These are phyloP conservation scores for Pistacia atlantica DNA, from an alignment of 345 rosid genomes.

Conservation along the genomic window DNA sequence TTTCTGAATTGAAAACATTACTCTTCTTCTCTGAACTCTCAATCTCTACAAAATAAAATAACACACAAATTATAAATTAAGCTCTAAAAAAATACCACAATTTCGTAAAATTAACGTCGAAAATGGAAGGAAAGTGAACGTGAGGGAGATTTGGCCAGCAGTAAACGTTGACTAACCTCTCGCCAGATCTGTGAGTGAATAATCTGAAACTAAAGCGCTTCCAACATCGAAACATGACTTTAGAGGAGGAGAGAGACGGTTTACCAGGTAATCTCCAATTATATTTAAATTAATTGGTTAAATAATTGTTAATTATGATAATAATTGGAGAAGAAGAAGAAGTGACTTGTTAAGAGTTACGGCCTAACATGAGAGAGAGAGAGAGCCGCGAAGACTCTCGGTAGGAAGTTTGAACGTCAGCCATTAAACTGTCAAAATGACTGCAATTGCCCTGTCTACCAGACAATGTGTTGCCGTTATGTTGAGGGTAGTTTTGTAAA, in stretches of 20 bases:
- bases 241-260: neutral
- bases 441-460: neutral
- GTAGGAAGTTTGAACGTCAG: neutral
- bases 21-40: neutral
- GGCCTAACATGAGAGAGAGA: neutral
- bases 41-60: neutral
- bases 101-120: neutral
- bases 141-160: neutral
- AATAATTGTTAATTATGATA: neutral
- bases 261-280: neutral
- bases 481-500: neutral
- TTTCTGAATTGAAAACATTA: constrained; percentile 58
- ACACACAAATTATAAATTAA: neutral
- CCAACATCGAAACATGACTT: neutral
- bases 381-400: constrained; percentile 25
- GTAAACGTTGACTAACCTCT: constrained; percentile 12
- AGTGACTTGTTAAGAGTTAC: neutral
- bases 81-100: too few species aligned
- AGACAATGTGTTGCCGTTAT: neutral
- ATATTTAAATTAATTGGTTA: neutral
- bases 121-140: neutral
- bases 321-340: neutral
- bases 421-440: constrained; percentile 1
- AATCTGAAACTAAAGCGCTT: neutral
- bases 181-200: constrained; percentile 18